These are phyloP conservation scores for Solanum medicagineum DNA, from an alignment of 257 asterid species.

Conservation along the genomic window DNA sequence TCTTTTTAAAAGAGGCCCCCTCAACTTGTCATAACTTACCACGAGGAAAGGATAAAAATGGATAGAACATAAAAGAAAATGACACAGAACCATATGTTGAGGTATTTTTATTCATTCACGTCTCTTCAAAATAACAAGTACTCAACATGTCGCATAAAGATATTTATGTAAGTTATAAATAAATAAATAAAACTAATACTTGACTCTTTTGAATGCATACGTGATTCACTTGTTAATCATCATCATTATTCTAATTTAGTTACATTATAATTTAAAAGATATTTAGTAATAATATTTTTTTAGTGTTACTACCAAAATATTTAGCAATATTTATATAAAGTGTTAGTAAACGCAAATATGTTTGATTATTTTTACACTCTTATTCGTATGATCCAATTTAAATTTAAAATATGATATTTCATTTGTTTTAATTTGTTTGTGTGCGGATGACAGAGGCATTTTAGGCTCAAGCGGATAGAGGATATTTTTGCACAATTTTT, in stretches of 20 bases:
- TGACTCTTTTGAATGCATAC: neutral
- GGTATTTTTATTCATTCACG: neutral
- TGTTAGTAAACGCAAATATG: no score
- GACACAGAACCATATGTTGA: neutral
- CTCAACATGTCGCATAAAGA: neutral
- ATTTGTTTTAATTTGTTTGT: no score
- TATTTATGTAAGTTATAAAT: neutral
- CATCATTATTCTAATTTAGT: neutral
- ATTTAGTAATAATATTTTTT: no score
- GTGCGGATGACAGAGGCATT: no score
- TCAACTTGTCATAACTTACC: neutral
- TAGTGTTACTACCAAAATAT: no score
- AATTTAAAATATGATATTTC: no score
- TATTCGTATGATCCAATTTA: no score
- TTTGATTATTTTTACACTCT: no score
- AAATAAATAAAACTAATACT: neutral
- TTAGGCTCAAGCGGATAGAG: no score
- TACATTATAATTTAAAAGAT: no score
- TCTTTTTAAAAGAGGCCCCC: neutral
- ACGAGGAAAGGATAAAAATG: neutral
- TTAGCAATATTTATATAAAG: no score
- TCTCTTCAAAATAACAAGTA: neutral
- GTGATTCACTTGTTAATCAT: neutral
- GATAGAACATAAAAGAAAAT: neutral
- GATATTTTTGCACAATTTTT: no score